phyloP scores from a whole-genome alignment of 768 basidiomycete species.

The Suillus variegatus region DNA sequence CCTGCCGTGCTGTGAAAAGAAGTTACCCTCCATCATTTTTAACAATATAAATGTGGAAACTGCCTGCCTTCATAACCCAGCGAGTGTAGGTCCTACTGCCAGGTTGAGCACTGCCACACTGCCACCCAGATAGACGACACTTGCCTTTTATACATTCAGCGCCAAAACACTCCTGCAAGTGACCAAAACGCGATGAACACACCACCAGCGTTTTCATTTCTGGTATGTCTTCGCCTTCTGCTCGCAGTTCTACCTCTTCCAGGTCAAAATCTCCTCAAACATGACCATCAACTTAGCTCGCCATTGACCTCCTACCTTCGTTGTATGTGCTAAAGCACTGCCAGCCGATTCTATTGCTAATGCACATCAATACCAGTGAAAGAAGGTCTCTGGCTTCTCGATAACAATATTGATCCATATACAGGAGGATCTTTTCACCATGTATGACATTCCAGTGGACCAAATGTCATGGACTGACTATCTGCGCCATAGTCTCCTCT shows the following conservation, averaged over 20 bases:
- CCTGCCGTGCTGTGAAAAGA: not conserved
- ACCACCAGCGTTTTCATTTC: slow-evolving; percentile 33
- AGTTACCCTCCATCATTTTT: not conserved
- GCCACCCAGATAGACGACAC: not conserved
- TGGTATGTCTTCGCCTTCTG: slow-evolving; percentile 51
- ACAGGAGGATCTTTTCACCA: slow-evolving; percentile 85
- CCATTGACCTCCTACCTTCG: slow-evolving; percentile 79
- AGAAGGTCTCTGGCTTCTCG: slow-evolving; percentile 85
- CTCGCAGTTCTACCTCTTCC: slow-evolving; percentile 55
- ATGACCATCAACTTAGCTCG: slow-evolving; percentile 78
- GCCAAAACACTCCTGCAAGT: not conserved
- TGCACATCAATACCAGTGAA: slow-evolving; percentile 56
- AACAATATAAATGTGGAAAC: not conserved
- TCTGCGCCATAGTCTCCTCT: slow-evolving; percentile 67
- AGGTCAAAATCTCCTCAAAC: slow-evolving; percentile 44
- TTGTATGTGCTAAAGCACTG: slow-evolving; percentile 46
- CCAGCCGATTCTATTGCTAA: slow-evolving; percentile 3
- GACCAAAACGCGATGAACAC: not conserved
- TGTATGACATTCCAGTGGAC: slow-evolving; percentile 46
- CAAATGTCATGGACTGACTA: slow-evolving; percentile 3
- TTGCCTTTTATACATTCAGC: not conserved
- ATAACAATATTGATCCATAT: slow-evolving; percentile 82
- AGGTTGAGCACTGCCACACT: not conserved
- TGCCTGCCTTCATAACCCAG: not conserved
- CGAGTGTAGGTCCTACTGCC: not conserved